Percentiles rank a stretch among this genome's conserved stretches.
Conservation (phyloP, 148 eudicot species). For the Fallopia convolvulus region DNA sequence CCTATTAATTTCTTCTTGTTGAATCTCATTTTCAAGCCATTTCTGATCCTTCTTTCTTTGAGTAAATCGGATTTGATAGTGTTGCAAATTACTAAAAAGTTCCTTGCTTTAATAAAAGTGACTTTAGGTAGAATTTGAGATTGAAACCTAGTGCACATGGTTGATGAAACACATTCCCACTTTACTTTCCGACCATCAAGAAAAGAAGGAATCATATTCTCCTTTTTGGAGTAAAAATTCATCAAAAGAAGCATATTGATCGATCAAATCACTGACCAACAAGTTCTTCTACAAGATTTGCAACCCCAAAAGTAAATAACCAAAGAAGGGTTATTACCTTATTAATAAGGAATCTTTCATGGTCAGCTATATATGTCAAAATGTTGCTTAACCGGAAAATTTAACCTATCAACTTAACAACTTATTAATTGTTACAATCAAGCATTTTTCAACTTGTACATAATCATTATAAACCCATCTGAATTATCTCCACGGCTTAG, state of each 20-base stretch:
- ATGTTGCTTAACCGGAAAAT: not conserved
- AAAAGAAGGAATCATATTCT: slow-evolving; percentile 10
- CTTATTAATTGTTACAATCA: not conserved
- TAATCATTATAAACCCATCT: not conserved
- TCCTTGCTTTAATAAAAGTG: not conserved
- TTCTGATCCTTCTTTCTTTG: not conserved
- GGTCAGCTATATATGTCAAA: not conserved
- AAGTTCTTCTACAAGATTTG: not conserved
- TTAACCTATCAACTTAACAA: not conserved
- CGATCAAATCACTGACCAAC: not conserved
- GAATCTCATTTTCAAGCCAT: not conserved
- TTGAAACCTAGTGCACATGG: slow-evolving; percentile 12
- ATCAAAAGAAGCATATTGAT: slow-evolving; percentile 2
- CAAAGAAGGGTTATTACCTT: not conserved
- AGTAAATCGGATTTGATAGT: not conserved
- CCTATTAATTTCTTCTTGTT: not conserved
- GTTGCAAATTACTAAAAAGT: not conserved
- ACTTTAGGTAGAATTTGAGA: not conserved
- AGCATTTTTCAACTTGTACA: not conserved
- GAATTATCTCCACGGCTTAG: not conserved
- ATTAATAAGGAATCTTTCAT: not conserved
- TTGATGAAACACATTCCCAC: slow-evolving; percentile 6
- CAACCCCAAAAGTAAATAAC: not conserved
- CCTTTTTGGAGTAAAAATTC: not conserved
- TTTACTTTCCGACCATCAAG: slow-evolving; percentile 1